phyloP scores from a whole-genome alignment of 2,329 filamentous ascomycete genomes.

The Aureobasidium sp. region DNA sequence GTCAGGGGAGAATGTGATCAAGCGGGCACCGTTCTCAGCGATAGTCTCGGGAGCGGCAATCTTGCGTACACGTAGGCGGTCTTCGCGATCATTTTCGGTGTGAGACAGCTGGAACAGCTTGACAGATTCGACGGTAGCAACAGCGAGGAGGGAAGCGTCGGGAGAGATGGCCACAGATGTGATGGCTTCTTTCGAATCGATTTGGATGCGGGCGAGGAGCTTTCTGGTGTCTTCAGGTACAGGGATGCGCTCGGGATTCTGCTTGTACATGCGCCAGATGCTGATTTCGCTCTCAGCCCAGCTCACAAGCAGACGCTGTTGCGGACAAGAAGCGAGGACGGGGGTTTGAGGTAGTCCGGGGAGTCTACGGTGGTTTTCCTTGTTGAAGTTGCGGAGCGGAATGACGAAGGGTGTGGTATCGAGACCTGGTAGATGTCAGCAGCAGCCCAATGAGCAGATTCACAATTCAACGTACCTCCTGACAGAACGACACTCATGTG shows the following conservation, averaged over 20 bases:
- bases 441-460: neutral
- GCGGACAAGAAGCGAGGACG: constrained; percentile 64
- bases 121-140: constrained; percentile 65
- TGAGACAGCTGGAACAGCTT: constrained; percentile 68
- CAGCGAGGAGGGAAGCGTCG: constrained; percentile 66
- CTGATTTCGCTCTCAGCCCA: constrained; percentile 89
- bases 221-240: constrained; percentile 35
- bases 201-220: constrained; percentile 33
- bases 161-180: constrained; percentile 64
- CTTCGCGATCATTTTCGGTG: constrained; percentile 20
- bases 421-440: constrained; percentile 50
- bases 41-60: constrained; percentile 56
- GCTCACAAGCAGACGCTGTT: constrained; percentile 69
- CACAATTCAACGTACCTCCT: constrained; percentile 50
- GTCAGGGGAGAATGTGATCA: constrained; percentile 63
- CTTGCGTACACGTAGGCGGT: constrained; percentile 59
- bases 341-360: constrained; percentile 76
- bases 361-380: constrained; percentile 74
- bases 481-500: constrained; percentile 82
- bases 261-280: constrained; percentile 61
- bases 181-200: constrained; percentile 68
- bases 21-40: constrained; percentile 57
- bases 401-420: constrained; percentile 78
- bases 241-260: constrained; percentile 22
- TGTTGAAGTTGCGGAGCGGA: constrained; percentile 68